These are phyloP conservation scores for Nyssa sinensis DNA, from an alignment of 148 eudicot genomes.

Conservation along the genomic window DNA sequence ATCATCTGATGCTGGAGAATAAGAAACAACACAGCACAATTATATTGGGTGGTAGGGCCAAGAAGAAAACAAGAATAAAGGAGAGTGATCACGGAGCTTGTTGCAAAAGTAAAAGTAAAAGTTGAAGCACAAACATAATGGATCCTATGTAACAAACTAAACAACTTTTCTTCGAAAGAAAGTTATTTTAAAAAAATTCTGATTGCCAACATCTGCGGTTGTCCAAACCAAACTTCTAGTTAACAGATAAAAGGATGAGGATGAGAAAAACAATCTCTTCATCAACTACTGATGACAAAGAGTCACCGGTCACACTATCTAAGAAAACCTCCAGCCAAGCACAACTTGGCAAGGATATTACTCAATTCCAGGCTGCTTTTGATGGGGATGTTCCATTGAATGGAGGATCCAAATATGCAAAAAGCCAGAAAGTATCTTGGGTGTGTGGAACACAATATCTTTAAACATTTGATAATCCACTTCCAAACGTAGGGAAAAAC, in stretches of 20 bases:
- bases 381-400: no score
- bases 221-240: neutral
- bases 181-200: neutral
- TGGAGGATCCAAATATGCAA: no score
- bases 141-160: constrained; percentile 38
- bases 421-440: neutral
- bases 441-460: neutral
- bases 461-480: neutral
- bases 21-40: constrained; percentile 21
- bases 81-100: constrained; percentile 20
- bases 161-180: constrained; percentile 12
- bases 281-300: neutral
- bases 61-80: constrained; percentile 26
- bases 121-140: constrained; percentile 20
- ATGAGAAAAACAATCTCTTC: neutral
- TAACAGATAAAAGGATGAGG: neutral
- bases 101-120: constrained; percentile 23
- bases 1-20: constrained; percentile 58
- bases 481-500: neutral
- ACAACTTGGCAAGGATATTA: neutral
- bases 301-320: neutral
- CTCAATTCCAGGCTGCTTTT: no score
- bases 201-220: neutral
- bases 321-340: neutral
- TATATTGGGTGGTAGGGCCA: constrained; percentile 34